A percentile compares a stretch with the other conserved stretches of the same genome.
These are phyloP conservation scores for Heliocybe sulcata DNA, from an alignment of 1,284 basidiomycete species.

Conservation along the genomic window DNA sequence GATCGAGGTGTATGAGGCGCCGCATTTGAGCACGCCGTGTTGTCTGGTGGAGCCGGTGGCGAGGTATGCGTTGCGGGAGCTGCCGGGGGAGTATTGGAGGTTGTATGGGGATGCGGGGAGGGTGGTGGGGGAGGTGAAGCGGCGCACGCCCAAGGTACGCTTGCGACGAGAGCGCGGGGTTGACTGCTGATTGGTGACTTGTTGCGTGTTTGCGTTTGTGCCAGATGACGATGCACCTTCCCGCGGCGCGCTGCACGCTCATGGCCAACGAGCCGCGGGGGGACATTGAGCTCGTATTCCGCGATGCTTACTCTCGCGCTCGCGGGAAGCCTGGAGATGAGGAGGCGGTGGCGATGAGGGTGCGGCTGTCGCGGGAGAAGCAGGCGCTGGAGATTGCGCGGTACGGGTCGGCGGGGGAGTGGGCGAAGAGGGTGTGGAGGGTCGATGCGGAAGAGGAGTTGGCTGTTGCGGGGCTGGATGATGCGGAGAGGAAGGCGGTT, in stretches of 20 bases:
- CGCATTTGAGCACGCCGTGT: slow-evolving; percentile 39
- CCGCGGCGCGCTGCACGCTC: slow-evolving; percentile 35
- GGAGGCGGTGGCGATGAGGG: slow-evolving; percentile 22
- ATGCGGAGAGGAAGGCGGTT: slow-evolving; percentile 23
- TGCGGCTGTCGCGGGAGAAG: slow-evolving; percentile 33
- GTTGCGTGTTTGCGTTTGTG: neutral
- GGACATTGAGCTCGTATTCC: slow-evolving; percentile 39
- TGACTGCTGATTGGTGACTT: neutral
- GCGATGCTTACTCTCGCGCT: neutral
- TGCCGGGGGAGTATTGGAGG: slow-evolving; percentile 35
- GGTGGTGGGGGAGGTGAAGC: slow-evolving; percentile 40
- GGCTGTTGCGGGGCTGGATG: slow-evolving; percentile 24
- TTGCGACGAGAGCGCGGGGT: slow-evolving; percentile 5
- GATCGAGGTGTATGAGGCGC: slow-evolving; percentile 39
- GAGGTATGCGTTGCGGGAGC: slow-evolving; percentile 22
- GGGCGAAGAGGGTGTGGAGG: slow-evolving; percentile 31
- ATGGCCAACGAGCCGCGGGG: slow-evolving; percentile 48
- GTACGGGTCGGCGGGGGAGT: slow-evolving; percentile 23
- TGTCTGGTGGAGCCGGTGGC: slow-evolving; percentile 35
- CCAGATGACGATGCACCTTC: slow-evolving; percentile 37
- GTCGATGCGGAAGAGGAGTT: slow-evolving; percentile 20
- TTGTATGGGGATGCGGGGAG: slow-evolving; percentile 38
- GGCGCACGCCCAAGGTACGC: slow-evolving; percentile 44
- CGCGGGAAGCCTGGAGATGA: slow-evolving; percentile 6
- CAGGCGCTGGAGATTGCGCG: slow-evolving; percentile 35